phyloP scores from a whole-genome alignment of 257 asterid genomes.

The Anisodus tanguticus region DNA sequence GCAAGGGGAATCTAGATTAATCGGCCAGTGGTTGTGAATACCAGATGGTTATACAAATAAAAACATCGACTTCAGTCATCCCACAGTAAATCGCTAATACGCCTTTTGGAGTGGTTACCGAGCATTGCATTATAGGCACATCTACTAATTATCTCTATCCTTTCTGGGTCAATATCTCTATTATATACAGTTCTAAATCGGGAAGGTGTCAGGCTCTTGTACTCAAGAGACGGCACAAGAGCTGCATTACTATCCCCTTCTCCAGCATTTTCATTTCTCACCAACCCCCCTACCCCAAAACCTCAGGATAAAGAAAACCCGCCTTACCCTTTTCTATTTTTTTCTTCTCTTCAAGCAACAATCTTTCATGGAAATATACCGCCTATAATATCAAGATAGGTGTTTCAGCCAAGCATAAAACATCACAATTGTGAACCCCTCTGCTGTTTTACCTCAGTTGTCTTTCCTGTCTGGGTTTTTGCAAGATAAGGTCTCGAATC shows the following conservation, averaged over 20 bases:
- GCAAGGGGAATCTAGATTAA: neutral
- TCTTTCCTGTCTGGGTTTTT: neutral
- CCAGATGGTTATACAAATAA: neutral
- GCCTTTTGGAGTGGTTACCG: neutral
- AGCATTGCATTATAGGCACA: neutral
- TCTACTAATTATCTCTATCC: neutral
- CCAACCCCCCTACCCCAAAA: neutral
- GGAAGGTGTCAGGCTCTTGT: neutral
- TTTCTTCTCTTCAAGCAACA: slow-evolving; percentile 6
- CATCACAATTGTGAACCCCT: neutral
- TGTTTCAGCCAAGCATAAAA: slow-evolving; percentile 9
- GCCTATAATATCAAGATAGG: neutral
- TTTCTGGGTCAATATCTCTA: slow-evolving; percentile 2
- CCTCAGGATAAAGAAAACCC: neutral
- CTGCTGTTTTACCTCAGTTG: neutral
- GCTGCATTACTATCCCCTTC: neutral
- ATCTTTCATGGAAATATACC: neutral
- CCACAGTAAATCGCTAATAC: neutral
- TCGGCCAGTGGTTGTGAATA: neutral
- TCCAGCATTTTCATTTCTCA: neutral
- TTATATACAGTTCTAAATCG: slow-evolving; percentile 11
- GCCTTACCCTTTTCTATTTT: neutral
- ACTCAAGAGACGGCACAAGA: neutral
- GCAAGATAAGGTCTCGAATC: slow-evolving; percentile 4
- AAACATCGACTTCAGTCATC: neutral